Base-by-base conservation (phyloP, 257 asterid species). In the Lithospermum erythrorhizon region DNA sequence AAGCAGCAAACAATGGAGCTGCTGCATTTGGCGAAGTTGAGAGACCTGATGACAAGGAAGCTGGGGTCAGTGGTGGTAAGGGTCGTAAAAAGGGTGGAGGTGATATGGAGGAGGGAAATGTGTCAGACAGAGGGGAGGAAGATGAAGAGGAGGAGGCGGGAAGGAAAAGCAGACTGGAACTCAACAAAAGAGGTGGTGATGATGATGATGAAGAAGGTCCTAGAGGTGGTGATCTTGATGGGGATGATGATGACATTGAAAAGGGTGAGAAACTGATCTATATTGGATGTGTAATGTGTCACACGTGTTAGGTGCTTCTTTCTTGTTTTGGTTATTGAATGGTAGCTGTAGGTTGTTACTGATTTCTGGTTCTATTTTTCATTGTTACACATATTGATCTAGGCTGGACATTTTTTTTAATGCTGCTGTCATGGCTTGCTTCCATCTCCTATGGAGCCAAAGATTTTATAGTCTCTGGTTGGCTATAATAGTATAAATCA, bases 121-220 rank as follows among this genome's bases (percentile, higher is more conserved):
- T 21, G 47, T 93, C 99, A 37, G 97, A 93, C 73, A 84, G 73
- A 65, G 99, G 95, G 55, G 99, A 93, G 6, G 99, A 93, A 81
- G 97, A 86, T 55, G 99, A 86, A 77, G 99, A 86, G 15, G 97
- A 84, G 61, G 96, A 89, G 81, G 62, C 86, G 2, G 78, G 81
- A 25, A 81, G 97, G 68, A 93, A 79, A 75, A 77, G 13, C 66
- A 87, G 97, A 71, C 68, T 83, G 45, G 89, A 89, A 11, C 84
- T 82, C 55, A 79, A 79, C 63, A 83, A 76, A 77, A 84, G 69
- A 68, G 56, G 73, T 49, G 94, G 75, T 55, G 97, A 81, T 70
- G 97, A 81, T 70, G 97, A 93, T 74, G 97, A 93, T 73, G 98
- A 89, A 75, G 98, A 91, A 84, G 98, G 97, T 61, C 94, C 75